Base-by-base conservation (phyloP, 768 basidiomycete genomes). In the Royoungia palumana region DNA sequence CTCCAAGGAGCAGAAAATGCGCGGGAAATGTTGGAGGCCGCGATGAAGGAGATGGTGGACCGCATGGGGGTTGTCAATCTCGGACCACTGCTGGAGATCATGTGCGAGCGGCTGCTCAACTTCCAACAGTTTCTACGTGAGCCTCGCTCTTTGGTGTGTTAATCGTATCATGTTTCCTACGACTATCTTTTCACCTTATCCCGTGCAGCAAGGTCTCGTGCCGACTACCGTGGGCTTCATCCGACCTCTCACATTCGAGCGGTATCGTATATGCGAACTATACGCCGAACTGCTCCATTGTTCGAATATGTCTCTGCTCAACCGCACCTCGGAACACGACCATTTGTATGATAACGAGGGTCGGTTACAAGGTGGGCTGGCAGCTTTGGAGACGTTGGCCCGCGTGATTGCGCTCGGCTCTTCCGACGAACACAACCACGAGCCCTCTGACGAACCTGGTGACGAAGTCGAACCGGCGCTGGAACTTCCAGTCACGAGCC, bases 241-340 rank as follows among this genome's bases (percentile, higher is more conserved):
- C 44, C 74, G 75, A 2, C 93, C 94, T 1, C 81, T 99, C 22
- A 97, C 96, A 1, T 82, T 94, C 49, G 96, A 98, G 66, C 85
- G 96, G 14, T 96, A 92, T 68, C 83, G 95, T 10, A 93, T 98
- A 59, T 90, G 93, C 70, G 96, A 99, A 68, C 76, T 99, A 12
- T 94, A 95, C 59, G 96, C 95, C 17, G 96, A 99, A 64, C 81
- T 99, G 6, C 72, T 98, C 21, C 96, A 99, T 63, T 96, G 94
- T 65, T 98, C 96, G 16, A 98, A 96, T 61, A 98, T 99, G 95
- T 85, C 89, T 6, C 79, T 98, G 20, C 75, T 98, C 22, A 98
- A 98, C 64, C 89, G 96, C 10, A 70, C 80, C 1, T 63, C 79
- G 0, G 83, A 86, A 40, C 83, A 77, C 47, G 78, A 81, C 39